A percentile compares a stretch with the other conserved stretches of the same genome.
These are phyloP conservation scores for Cystobasidium sp. DNA, from an alignment of 1,284 basidiomycete genomes.

Conservation along the genomic window DNA sequence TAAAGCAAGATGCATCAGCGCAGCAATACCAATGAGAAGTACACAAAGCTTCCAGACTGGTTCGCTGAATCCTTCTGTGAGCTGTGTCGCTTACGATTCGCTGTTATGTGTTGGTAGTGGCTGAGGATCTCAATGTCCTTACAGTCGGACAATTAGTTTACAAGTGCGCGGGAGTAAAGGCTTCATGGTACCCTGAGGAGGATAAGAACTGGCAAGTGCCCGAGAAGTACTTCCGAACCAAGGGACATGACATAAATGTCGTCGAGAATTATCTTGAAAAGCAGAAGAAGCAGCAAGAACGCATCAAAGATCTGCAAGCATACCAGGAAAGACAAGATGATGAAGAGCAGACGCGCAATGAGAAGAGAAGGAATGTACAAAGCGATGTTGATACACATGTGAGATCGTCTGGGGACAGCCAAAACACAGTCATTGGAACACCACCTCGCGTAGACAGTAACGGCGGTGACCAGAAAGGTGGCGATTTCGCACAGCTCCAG, in stretches of 20 bases:
- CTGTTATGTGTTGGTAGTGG: background rate
- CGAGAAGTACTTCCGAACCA: constrained; percentile 35
- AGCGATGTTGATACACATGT: background rate
- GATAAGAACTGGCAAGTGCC: constrained; percentile 18
- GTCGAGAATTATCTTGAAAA: constrained; percentile 22
- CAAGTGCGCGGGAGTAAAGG: constrained; percentile 1
- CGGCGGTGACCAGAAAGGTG: background rate
- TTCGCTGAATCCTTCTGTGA: constrained; percentile 41
- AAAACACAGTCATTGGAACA: background rate
- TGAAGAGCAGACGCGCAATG: constrained; percentile 6
- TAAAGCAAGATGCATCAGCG: constrained; percentile 19
- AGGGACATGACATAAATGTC: constrained; percentile 25
- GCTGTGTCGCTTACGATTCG: background rate
- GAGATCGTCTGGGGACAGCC: constrained; percentile 5
- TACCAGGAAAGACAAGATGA: background rate
- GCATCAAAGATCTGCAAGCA: background rate
- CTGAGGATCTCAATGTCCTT: background rate
- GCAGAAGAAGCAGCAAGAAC: constrained; percentile 27
- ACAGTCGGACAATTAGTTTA: constrained; percentile 11
- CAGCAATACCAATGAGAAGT: constrained; percentile 12
- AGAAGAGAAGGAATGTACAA: background rate
- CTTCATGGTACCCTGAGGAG: constrained; percentile 41
- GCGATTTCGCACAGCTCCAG: background rate
- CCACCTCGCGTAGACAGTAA: background rate
- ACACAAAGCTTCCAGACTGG: constrained; percentile 33